These are phyloP conservation scores for Neurospora pannonica DNA, from an alignment of 495 filamentous ascomycete genomes.

Conservation along the genomic window DNA sequence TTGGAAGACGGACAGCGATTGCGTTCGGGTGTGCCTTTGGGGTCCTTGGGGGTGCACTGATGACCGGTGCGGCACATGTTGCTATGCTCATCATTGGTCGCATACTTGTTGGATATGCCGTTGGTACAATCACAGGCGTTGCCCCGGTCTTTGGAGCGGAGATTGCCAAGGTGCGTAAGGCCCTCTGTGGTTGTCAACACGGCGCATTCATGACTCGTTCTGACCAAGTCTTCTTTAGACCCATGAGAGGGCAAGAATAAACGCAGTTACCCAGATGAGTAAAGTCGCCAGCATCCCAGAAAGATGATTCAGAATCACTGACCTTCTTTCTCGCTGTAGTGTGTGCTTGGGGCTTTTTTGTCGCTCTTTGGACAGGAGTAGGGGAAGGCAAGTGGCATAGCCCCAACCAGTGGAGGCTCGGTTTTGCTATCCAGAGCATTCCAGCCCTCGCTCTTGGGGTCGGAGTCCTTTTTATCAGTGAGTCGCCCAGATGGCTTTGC, in stretches of 20 bases:
- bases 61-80: conserved; percentile 39
- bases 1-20: conserved; percentile 38
- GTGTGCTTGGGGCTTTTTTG: conserved; percentile 44
- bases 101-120: conserved; percentile 39
- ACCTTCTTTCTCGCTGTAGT: conserved; percentile 26
- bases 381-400: conserved; percentile 31
- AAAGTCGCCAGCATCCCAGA: background rate
- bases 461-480: conserved; percentile 43
- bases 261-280: conserved; percentile 33
- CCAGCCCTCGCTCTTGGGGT: conserved; percentile 40
- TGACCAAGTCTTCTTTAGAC: conserved; percentile 31
- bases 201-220: conserved; percentile 16
- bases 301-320: background rate
- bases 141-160: conserved; percentile 36
- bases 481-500: conserved; percentile 50
- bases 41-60: conserved; percentile 38
- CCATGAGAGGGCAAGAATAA: conserved; percentile 37
- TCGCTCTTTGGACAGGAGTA: conserved; percentile 31
- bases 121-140: conserved; percentile 42
- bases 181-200: conserved; percentile 19
- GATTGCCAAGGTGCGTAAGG: conserved; percentile 26
- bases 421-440: conserved; percentile 43
- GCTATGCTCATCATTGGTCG: conserved; percentile 47
- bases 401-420: conserved; percentile 43
- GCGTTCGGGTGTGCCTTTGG: conserved; percentile 40